A percentile compares a stretch with the other conserved stretches of the same genome.
These are phyloP conservation scores for Pyrenophora teres DNA, from an alignment of 2,329 filamentous ascomycete species.

Conservation along the genomic window DNA sequence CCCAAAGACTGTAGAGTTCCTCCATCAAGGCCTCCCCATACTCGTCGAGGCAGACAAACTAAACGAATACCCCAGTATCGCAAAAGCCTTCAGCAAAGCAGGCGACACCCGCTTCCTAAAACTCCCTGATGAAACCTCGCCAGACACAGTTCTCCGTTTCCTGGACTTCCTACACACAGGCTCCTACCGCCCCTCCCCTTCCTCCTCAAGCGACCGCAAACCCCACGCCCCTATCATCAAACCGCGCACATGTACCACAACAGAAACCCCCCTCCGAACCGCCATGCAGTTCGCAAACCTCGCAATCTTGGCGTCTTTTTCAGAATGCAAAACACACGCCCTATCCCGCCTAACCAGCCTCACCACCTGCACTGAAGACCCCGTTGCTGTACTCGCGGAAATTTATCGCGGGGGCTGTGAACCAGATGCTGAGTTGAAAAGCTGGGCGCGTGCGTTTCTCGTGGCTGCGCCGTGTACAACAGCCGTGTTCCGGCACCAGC, in stretches of 20 bases:
- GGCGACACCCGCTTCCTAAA: conserved; percentile 31
- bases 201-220: conserved; percentile 5
- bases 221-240: conserved; percentile 34
- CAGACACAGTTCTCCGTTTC: conserved; percentile 41
- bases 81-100: conserved; percentile 35
- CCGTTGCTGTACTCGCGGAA: conserved; percentile 41
- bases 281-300: conserved; percentile 40
- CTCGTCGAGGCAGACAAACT: conserved; percentile 38
- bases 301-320: conserved; percentile 42
- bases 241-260: conserved; percentile 1
- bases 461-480: conserved; percentile 1
- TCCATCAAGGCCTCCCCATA: conserved; percentile 43
- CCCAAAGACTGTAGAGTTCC: conserved; percentile 44
- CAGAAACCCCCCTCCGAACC: conserved; percentile 8
- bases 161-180: conserved; percentile 39
- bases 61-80: conserved; percentile 35
- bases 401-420: conserved; percentile 38
- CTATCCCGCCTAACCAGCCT: conserved; percentile 42
- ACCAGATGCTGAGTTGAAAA: conserved; percentile 27
- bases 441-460: conserved; percentile 32
- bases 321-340: conserved; percentile 44
- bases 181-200: conserved; percentile 22
- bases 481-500: too few species aligned
- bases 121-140: conserved; percentile 33
- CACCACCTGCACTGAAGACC: conserved; percentile 41